Percentiles rank a stretch among this genome's conserved stretches.
Evolutionary conservation across 495 filamentous ascomycete genomes (phyloP).

Genomic region (Penicillium longicatenatum): DNA sequence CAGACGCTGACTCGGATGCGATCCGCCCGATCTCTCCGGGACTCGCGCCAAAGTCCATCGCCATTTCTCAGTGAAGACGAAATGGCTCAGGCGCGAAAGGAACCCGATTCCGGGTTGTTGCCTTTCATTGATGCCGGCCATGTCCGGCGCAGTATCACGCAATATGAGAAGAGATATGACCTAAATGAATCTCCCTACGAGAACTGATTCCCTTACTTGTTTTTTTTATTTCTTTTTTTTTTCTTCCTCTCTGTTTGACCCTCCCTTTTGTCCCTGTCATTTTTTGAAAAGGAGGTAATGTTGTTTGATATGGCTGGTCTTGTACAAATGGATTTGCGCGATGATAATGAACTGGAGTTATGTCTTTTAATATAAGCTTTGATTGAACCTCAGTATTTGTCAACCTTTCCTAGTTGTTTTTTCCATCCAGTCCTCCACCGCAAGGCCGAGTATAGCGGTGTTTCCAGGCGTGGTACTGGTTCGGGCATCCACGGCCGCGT

Average conservation of each 20-base stretch:
- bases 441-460: slow-evolving; percentile 1
- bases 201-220: slow-evolving; percentile 12
- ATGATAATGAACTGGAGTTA: background rate
- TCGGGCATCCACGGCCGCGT: slow-evolving; percentile 11
- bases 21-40: slow-evolving; percentile 60
- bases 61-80: slow-evolving; percentile 9
- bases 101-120: background rate
- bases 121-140: slow-evolving; percentile 13
- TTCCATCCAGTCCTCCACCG: background rate
- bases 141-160: slow-evolving; percentile 27
- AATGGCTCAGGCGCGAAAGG: background rate
- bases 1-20: slow-evolving; percentile 64
- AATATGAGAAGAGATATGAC: slow-evolving; percentile 34
- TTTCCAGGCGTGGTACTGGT: background rate
- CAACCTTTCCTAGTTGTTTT: background rate
- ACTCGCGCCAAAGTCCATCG: slow-evolving; percentile 28
- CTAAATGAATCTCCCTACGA: slow-evolving; percentile 36
- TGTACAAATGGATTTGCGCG: background rate
- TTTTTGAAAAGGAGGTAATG: slow-evolving; percentile 1
- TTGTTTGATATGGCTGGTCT: background rate
- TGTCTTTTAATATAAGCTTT: background rate
- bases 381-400: background rate
- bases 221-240: background rate
- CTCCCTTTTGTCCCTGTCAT: background rate
- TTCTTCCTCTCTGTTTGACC: background rate